phyloP scores from a whole-genome alignment of 176 grass and related monocot species.

The Pontederia paniculata region DNA sequence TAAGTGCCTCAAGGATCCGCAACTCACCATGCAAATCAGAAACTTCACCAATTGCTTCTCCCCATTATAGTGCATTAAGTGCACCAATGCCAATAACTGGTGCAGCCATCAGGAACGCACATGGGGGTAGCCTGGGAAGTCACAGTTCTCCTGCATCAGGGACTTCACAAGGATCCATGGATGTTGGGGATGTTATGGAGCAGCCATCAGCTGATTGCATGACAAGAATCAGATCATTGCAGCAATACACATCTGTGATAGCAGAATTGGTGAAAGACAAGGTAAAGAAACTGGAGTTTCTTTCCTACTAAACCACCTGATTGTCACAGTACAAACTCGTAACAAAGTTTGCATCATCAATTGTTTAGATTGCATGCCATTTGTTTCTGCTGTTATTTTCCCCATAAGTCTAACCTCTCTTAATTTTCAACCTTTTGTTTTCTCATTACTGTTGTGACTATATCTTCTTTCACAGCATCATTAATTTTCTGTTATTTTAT shows the following conservation, averaged over 20 bases:
- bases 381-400: no score
- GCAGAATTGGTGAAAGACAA: slow-evolving; percentile 72
- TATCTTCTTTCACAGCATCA: not conserved
- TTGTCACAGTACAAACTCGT: no score
- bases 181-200: slow-evolving; percentile 66
- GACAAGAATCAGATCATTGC: slow-evolving; percentile 63
- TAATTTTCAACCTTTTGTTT: no score
- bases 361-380: no score
- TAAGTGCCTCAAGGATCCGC: slow-evolving; percentile 29
- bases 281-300: slow-evolving; percentile 33
- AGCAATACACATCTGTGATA: slow-evolving; percentile 63
- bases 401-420: no score
- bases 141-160: slow-evolving; percentile 55
- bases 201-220: slow-evolving; percentile 54
- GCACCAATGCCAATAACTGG: slow-evolving; percentile 80
- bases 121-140: slow-evolving; percentile 54
- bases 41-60: slow-evolving; percentile 48
- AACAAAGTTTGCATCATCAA: no score
- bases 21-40: slow-evolving; percentile 50
- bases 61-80: slow-evolving; percentile 42
- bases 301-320: no score
- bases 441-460: not conserved
- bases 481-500: not conserved
- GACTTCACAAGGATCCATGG: slow-evolving; percentile 73
- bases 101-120: slow-evolving; percentile 26